Base-by-base conservation (phyloP, 371 early-diverging fungal genomes). In the Quaeritorhiza haematococci region DNA sequence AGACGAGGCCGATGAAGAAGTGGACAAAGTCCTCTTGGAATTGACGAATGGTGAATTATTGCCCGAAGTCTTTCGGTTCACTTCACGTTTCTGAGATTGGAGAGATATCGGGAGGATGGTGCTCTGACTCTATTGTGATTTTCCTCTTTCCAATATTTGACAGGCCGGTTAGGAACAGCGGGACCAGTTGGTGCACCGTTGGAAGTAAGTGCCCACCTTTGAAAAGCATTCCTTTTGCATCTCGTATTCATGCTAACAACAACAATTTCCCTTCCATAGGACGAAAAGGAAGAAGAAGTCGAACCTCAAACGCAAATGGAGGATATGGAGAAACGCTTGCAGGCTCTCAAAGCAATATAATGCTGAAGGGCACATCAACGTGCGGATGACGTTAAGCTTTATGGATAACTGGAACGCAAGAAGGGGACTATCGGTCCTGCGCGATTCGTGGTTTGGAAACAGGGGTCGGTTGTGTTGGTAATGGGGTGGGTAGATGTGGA, bases 1-100 rank as follows among this genome's bases (percentile, higher is more conserved):
- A 58, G 94, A 92, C 51, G 97, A 92, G 58, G 94, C 94, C 0
- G 93, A 95, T 45, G 90, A 86, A 41, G 93, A 94, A 71, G 94
- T 96, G 7, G 87, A 92, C 62, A 90, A 86, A 54, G 86, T 96
- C 2, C 68, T 96, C 51, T 86, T 80, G 42, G 86, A 93, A 70
- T 73, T 95, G 51, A 95, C 96, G 21, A 84, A 91, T 58, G 97
- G 96, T 74, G 72, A 55, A 46, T 15, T 3, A 28, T 48, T 3
- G 7, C 21, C 3, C 32, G n/a, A 27, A 7, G n/a, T 33, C 26
- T 19, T 27, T 29, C 32, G 24, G 33, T 17, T 29, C 27, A 42
- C 26, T 60, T 43, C 32, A 19, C 32, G 24, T 19, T 30, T 35
- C 27, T 19, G n/a, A 3, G 3, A 3, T 23, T 21, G 42, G 19